Evolutionary conservation across 2,329 filamentous ascomycete species (phyloP).

Genomic region (Fusarium sarcochroum): DNA sequence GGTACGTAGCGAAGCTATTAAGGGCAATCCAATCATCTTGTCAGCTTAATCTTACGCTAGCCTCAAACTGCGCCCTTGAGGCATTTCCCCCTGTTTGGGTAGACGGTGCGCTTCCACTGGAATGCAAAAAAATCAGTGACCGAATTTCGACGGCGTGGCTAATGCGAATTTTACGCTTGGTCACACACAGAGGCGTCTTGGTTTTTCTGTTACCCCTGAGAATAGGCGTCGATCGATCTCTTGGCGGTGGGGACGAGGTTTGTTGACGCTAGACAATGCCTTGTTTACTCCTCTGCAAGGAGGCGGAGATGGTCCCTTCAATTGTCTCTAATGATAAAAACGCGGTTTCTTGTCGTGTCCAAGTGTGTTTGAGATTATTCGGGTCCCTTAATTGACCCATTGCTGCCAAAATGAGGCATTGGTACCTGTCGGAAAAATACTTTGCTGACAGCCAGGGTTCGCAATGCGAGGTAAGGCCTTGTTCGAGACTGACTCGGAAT

Average conservation of each 20-base stretch:
- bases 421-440: neutral
- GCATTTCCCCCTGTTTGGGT: conserved; percentile 12
- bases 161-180: neutral
- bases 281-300: conserved; percentile 3
- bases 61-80: conserved; percentile 3
- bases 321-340: neutral
- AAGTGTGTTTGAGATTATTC: too few species aligned
- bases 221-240: conserved; percentile 32
- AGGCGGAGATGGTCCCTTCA: neutral
- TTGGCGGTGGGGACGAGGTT: conserved; percentile 15
- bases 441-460: neutral
- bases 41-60: conserved; percentile 14
- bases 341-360: neutral
- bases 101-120: neutral
- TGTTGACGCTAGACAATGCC: conserved; percentile 2
- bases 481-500: too few species aligned
- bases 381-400: too few species aligned
- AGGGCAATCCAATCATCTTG: neutral
- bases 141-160: neutral
- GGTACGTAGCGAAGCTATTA: neutral
- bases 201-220: conserved; percentile 31
- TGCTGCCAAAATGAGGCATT: neutral
- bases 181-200: neutral
- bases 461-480: neutral
- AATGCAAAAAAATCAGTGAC: neutral